These are phyloP conservation scores for Casuarina glauca DNA, from an alignment of 306 rosid genomes.

Conservation along the genomic window DNA sequence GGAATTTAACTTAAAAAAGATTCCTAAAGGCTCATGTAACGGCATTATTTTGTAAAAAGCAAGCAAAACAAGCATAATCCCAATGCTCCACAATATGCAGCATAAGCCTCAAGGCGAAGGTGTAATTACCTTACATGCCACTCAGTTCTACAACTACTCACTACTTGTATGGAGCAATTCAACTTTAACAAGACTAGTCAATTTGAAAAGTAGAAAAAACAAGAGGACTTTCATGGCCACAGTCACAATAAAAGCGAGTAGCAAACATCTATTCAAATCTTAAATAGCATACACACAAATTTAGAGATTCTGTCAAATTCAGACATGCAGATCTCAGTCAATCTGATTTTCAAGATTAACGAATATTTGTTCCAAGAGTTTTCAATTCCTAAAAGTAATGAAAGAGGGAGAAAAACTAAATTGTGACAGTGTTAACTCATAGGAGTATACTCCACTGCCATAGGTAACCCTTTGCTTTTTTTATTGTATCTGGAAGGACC, in stretches of 20 bases:
- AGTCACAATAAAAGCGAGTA: not conserved
- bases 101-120: not conserved
- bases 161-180: not conserved
- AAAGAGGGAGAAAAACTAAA: not conserved
- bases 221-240: not conserved
- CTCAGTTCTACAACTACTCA: not conserved
- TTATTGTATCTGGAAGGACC: not conserved
- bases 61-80: not conserved
- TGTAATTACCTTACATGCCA: not conserved
- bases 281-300: not conserved
- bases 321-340: not conserved
- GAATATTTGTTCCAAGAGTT: not conserved
- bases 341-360: not conserved
- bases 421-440: not conserved
- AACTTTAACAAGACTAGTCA: not conserved
- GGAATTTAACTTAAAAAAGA: too few species aligned
- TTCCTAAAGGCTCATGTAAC: not conserved
- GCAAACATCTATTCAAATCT: not conserved
- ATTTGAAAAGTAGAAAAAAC: not conserved
- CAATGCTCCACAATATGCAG: not conserved
- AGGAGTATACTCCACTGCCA: not conserved
- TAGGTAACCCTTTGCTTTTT: not conserved
- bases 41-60: not conserved
- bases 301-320: not conserved
- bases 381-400: not conserved